These are phyloP conservation scores for Camellia japonica DNA, from an alignment of 148 eudicot genomes.

Conservation along the genomic window DNA sequence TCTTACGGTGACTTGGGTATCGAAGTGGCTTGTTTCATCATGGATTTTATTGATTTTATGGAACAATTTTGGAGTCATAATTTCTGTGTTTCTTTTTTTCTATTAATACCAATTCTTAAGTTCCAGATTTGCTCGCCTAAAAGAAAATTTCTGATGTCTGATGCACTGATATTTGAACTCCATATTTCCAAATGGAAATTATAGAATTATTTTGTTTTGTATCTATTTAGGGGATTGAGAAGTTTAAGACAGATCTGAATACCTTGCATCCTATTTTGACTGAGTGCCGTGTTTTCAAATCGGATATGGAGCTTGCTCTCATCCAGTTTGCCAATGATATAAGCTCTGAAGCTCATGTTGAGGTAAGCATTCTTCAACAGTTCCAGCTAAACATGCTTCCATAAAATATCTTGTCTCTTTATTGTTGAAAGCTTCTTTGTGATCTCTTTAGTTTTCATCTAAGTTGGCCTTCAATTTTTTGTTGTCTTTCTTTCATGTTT, in stretches of 20 bases:
- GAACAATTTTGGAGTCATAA: neutral
- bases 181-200: neutral
- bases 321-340: conserved; percentile 93
- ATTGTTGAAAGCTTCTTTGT: conserved; percentile 1
- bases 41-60: neutral
- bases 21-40: neutral
- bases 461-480: conserved; percentile 9
- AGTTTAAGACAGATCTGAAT: conserved; percentile 60
- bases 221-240: conserved; percentile 69
- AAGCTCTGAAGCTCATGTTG: conserved; percentile 97
- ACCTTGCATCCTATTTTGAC: conserved; percentile 88
- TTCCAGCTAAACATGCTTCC: conserved; percentile 10
- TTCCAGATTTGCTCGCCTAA: neutral
- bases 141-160: neutral
- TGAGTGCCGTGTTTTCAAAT: conserved; percentile 88
- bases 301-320: conserved; percentile 74
- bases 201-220: conserved; percentile 10
- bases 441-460: neutral
- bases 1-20: conserved; percentile 2
- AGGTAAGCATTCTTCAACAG: conserved; percentile 42
- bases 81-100: neutral
- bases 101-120: neutral
- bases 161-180: neutral
- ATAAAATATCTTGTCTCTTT: neutral
- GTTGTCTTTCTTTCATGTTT: neutral